Evolutionary conservation across 768 basidiomycete genomes (phyloP).

Genomic region (Mycena galericulata): DNA sequence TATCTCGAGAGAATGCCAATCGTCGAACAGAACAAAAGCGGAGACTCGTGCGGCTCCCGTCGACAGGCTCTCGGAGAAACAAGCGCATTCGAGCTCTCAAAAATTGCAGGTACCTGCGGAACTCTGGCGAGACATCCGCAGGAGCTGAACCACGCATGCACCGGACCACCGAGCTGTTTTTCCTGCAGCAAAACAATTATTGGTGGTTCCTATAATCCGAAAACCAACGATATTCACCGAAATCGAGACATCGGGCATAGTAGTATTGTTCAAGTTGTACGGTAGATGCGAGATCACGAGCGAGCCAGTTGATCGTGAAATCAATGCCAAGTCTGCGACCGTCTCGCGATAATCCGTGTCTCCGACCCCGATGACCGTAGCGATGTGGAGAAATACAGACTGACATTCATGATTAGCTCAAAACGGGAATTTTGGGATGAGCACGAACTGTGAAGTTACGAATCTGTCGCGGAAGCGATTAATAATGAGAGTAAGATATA

Average conservation of each 20-base stretch:
- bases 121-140: conserved; percentile 7
- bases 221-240: neutral
- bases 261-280: conserved; percentile 3
- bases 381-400: conserved; percentile 10
- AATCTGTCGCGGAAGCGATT: neutral
- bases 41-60: neutral
- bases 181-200: neutral
- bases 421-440: no score
- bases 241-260: neutral
- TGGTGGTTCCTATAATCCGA: neutral
- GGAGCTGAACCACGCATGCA: conserved; percentile 20
- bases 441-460: conserved; percentile 5
- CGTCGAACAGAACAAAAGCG: neutral
- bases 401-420: neutral
- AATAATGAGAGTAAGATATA: neutral
- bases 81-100: neutral
- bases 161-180: neutral
- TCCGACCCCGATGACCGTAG: neutral
- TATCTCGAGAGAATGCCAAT: conserved; percentile 14
- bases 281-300: conserved; percentile 15
- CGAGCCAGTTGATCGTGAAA: conserved; percentile 1
- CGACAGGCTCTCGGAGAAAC: neutral
- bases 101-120: neutral
- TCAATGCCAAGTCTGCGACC: conserved; percentile 11
- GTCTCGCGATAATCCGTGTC: conserved; percentile 8